Percentiles rank a stretch among this genome's conserved stretches.
These are phyloP conservation scores for Bipolaris zeicola DNA, from an alignment of 2,329 filamentous ascomycete species.

Conservation along the genomic window DNA sequence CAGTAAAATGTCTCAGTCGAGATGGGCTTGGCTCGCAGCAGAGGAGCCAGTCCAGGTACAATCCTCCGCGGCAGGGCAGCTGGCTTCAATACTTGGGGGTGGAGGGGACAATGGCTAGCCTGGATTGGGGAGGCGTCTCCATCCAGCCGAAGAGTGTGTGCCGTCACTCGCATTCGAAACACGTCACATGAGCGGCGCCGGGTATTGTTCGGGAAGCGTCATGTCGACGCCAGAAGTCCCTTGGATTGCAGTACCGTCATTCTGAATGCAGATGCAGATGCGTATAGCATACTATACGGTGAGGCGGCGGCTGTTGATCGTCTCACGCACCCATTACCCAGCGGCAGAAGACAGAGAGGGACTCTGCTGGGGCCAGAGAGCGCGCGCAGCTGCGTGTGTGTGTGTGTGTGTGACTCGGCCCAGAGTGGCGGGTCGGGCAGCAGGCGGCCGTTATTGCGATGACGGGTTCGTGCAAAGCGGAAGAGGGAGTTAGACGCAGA, in stretches of 20 bases:
- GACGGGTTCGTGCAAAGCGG: slow-evolving; percentile 5
- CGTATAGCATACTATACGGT: neutral
- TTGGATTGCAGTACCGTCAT: slow-evolving; percentile 2
- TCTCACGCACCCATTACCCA: slow-evolving; percentile 2
- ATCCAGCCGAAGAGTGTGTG: slow-evolving; percentile 10
- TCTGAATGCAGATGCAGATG: neutral
- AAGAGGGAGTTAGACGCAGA: slow-evolving; percentile 12
- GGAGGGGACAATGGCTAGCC: slow-evolving; percentile 1
- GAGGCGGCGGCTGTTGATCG: slow-evolving; percentile 6
- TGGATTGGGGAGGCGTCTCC: neutral
- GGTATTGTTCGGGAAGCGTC: neutral
- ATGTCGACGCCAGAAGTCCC: neutral
- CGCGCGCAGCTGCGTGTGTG: slow-evolving; percentile 12
- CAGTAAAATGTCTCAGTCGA: slow-evolving; percentile 23
- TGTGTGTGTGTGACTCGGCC: slow-evolving; percentile 11
- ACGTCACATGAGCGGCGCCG: slow-evolving; percentile 22
- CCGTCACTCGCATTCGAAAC: slow-evolving; percentile 20
- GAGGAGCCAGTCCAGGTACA: slow-evolving; percentile 1
- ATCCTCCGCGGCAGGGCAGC: slow-evolving; percentile 8
- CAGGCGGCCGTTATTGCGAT: slow-evolving; percentile 16
- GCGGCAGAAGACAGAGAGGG: slow-evolving; percentile 2
- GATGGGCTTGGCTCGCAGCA: slow-evolving; percentile 6
- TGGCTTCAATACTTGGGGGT: slow-evolving; percentile 1
- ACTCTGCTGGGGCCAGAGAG: slow-evolving; percentile 11
- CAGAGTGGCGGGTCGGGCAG: slow-evolving; percentile 22